Evolutionary conservation across 1,139 yeast genomes (phyloP).

Genomic region (Petasospora rhodanensis): DNA sequence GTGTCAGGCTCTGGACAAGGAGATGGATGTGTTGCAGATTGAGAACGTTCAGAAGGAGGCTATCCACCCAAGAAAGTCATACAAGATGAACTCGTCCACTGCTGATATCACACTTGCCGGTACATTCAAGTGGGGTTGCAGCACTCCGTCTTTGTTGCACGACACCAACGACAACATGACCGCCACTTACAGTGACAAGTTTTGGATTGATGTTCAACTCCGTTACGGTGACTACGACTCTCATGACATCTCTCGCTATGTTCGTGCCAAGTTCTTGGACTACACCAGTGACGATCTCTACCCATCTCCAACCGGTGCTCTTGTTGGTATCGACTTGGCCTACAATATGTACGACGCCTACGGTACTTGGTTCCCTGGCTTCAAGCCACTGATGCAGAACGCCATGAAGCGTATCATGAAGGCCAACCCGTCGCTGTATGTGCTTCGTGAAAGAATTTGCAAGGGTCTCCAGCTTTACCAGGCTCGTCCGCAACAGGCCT

Average conservation of each 20-base stretch:
- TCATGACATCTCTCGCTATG: conserved; percentile 92
- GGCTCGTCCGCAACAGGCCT: conserved; percentile 90
- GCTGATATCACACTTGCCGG: conserved; percentile 85
- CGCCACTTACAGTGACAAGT: conserved; percentile 57
- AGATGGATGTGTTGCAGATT: conserved; percentile 75
- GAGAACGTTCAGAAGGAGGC: conserved; percentile 88
- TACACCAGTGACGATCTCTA: conserved; percentile 87
- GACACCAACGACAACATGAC: conserved; percentile 53
- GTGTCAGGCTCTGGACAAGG: conserved; percentile 88
- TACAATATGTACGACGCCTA: conserved; percentile 95
- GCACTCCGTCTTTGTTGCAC: conserved; percentile 74
- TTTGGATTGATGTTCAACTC: conserved; percentile 94
- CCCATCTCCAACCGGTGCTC: conserved; percentile 91
- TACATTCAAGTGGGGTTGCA: conserved; percentile 78
- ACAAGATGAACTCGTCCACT: conserved; percentile 92
- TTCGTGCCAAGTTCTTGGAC: conserved; percentile 88
- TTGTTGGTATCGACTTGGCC: conserved; percentile 89
- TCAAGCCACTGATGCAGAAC: conserved; percentile 83
- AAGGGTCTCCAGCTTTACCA: conserved; percentile 92
- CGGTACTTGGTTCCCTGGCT: conserved; percentile 97
- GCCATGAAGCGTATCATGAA: conserved; percentile 95
- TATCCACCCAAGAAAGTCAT: conserved; percentile 95
- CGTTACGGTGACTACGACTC: conserved; percentile 97
- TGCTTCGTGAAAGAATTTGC: conserved; percentile 86
- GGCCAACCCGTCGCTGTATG: conserved; percentile 90